Evolutionary conservation across 306 rosid species (phyloP).

Genomic region (Vicia faba): DNA sequence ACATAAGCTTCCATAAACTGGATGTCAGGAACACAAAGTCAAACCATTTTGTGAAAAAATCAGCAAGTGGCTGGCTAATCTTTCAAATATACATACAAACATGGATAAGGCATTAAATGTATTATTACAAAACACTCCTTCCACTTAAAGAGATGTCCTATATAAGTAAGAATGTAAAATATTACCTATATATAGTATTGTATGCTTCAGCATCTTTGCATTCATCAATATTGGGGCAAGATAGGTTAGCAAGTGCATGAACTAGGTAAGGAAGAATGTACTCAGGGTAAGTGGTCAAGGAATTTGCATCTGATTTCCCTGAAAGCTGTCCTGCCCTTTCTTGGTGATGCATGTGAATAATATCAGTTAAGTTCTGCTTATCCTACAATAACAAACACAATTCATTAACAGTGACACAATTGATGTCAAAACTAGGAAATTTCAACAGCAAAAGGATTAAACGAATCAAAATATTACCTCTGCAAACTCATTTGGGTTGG

Average conservation of each 20-base stretch:
- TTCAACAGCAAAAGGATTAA: conserved; percentile 32
- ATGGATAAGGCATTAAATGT: conserved; percentile 24
- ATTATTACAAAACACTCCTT: neutral
- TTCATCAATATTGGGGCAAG: conserved; percentile 86
- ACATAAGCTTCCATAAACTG: conserved; percentile 17
- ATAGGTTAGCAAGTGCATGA: conserved; percentile 88
- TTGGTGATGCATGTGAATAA: conserved; percentile 88
- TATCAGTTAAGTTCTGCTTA: conserved; percentile 76
- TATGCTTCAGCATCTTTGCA: conserved; percentile 85
- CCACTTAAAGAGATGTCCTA: neutral
- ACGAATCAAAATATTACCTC: conserved; percentile 61
- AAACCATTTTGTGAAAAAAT: neutral
- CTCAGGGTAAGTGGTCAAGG: conserved; percentile 73
- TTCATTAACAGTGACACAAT: conserved; percentile 34
- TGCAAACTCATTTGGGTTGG: conserved; percentile 59
- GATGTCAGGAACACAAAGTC: neutral
- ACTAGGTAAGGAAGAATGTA: conserved; percentile 79
- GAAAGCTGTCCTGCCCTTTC: conserved; percentile 62
- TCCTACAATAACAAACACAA: conserved; percentile 55
- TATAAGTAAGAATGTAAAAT: conserved; percentile 26
- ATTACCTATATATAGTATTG: conserved; percentile 73
- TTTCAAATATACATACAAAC: conserved; percentile 20
- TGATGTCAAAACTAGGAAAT: conserved; percentile 20
- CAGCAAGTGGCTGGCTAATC: conserved; percentile 6
- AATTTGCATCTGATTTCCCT: conserved; percentile 71